phyloP scores from a whole-genome alignment of 306 rosid genomes.

The Senna siamea region DNA sequence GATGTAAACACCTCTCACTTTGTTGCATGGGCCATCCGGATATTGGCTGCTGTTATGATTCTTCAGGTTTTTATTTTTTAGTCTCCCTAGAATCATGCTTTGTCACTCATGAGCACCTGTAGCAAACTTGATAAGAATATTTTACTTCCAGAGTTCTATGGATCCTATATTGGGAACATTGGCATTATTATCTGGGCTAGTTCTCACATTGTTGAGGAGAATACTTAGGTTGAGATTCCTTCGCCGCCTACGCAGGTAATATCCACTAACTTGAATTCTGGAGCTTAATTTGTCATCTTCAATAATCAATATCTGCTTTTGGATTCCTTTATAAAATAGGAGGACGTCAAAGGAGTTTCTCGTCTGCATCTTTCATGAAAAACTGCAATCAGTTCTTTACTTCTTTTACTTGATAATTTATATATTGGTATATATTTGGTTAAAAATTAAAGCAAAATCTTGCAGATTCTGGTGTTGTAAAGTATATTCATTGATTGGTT shows the following conservation, averaged over 20 bases:
- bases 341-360: neutral
- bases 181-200: conserved; percentile 58
- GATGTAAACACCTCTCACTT: conserved; percentile 72
- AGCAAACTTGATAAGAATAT: conserved; percentile 32
- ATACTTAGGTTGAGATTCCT: conserved; percentile 59
- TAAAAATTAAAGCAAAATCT: neutral
- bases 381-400: neutral
- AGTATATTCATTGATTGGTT: conserved; percentile 19
- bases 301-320: conserved; percentile 25
- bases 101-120: conserved; percentile 23
- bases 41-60: conserved; percentile 65
- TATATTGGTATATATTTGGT: neutral
- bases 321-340: conserved; percentile 7
- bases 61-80: conserved; percentile 62
- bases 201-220: conserved; percentile 55
- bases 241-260: conserved; percentile 62
- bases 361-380: neutral
- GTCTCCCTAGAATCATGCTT: neutral
- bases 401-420: neutral
- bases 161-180: conserved; percentile 74
- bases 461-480: conserved; percentile 21
- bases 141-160: conserved; percentile 70
- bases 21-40: conserved; percentile 82
- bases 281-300: conserved; percentile 27
- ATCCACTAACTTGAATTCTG: conserved; percentile 34